Percentiles rank a stretch among this genome's conserved stretches.
Conservation (phyloP, 306 rosid species). For the Ammopiptanthus mongolicus region DNA sequence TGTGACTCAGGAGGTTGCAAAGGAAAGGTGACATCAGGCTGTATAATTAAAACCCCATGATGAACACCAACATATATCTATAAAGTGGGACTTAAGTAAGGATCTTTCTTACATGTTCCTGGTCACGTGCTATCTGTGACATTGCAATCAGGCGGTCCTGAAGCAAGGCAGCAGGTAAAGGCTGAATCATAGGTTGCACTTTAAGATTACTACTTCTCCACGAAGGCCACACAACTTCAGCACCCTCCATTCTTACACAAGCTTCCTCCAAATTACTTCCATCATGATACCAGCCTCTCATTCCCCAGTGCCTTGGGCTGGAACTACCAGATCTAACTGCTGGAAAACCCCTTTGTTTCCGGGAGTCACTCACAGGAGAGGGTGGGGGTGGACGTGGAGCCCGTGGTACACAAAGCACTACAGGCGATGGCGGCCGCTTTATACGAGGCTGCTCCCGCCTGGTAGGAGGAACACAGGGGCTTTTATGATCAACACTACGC, state of each 20-base stretch:
- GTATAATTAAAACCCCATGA: constrained; percentile 34
- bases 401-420: constrained; percentile 82
- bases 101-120: constrained; percentile 72
- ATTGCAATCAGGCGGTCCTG: constrained; percentile 85
- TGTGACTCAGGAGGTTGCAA: constrained; percentile 67
- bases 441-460: constrained; percentile 86
- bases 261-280: constrained; percentile 86
- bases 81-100: neutral
- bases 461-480: constrained; percentile 80
- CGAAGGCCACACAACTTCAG: constrained; percentile 96
- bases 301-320: constrained; percentile 97
- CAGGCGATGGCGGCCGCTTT: constrained; percentile 91
- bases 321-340: constrained; percentile 97
- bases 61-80: constrained; percentile 15
- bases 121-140: constrained; percentile 87
- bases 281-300: constrained; percentile 91
- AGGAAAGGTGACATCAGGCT: constrained; percentile 90
- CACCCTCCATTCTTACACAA: constrained; percentile 79
- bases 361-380: constrained; percentile 77
- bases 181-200: constrained; percentile 71
- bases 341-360: constrained; percentile 89
- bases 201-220: constrained; percentile 79
- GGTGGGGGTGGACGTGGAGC: constrained; percentile 93
- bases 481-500: constrained; percentile 62
- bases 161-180: constrained; percentile 78